Evolutionary conservation across 1,284 basidiomycete species (phyloP), one percentile per base, ranked within the genome.

Genomic region (Bjerkandera adusta): DNA sequence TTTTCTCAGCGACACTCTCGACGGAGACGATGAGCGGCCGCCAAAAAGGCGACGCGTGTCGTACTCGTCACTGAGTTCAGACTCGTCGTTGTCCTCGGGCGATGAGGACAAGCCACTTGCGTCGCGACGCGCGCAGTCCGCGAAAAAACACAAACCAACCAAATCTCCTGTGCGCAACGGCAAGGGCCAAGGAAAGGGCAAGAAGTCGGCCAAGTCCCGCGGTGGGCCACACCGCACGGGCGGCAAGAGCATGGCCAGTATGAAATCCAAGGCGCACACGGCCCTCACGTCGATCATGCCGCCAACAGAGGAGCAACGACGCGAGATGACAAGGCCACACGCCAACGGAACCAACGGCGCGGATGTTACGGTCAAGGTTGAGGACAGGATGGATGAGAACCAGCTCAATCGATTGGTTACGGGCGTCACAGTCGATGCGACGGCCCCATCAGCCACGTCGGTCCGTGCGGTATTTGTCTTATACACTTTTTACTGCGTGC

Each of bases 341-440:
- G 47, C 62, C 16, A 75, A 77, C 54, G 71, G 74, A 41, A 41
- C 57, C 49, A 64, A 76, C 52, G 68, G 73, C 37, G 75, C 74
- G 46, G 79, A 79, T 45, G 59, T 75, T 26, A 78, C 76, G 57
- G 72, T 86, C 45, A 88, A 87, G 58, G 65, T 85, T 4, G 87
- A 92, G 62, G 87, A 89, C 29, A 81, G 81, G 57, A 79, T 92
- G 71, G 83, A 90, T 51, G 84, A 86, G 57, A 70, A 72, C 11
- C 84, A 89, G 60, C 63, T 90, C 16, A 78, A 75, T 38, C 77
- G 87, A 27, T 70, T 93, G 48, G 83, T 83, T 16, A 85, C 85
- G n/a, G 90, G 89, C 18, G 83, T 89, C 3, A 84, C 88, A 4
- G 77, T 91, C 3, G 89, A 92, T 60, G 75, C 83, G 10, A 67